phyloP scores from a whole-genome alignment of 768 basidiomycete species.

The Cystofilobasidium ferigula region DNA sequence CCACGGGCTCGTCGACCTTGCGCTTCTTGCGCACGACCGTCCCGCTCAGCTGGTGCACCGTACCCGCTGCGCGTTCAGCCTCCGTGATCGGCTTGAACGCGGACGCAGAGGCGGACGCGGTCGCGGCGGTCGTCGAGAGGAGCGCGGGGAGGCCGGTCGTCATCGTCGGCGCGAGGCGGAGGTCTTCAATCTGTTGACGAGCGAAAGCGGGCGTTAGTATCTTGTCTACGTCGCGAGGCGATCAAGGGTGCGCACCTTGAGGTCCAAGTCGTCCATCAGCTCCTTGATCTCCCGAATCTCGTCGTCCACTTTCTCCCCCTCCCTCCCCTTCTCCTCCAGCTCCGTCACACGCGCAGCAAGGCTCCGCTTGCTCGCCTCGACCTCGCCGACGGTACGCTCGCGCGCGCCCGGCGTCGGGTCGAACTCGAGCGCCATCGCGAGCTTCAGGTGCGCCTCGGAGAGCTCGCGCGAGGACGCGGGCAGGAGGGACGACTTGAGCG shows the following conservation, averaged over 20 bases:
- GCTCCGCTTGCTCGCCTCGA: slow-evolving; percentile 65
- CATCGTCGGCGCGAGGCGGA: slow-evolving; percentile 60
- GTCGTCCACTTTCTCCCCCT: slow-evolving; percentile 58
- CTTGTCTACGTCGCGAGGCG: background rate
- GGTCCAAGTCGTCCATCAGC: slow-evolving; percentile 65
- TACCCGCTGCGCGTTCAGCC: background rate
- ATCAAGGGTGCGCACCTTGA: slow-evolving; percentile 51
- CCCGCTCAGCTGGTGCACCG: slow-evolving; percentile 3
- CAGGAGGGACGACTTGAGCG: slow-evolving; percentile 60
- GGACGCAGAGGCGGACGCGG: background rate
- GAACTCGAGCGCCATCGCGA: slow-evolving; percentile 85
- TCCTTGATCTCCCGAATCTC: slow-evolving; percentile 70
- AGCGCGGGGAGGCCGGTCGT: slow-evolving; percentile 32
- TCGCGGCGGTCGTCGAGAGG: background rate
- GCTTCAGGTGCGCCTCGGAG: slow-evolving; percentile 85
- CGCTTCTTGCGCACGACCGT: background rate
- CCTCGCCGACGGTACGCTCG: slow-evolving; percentile 68
- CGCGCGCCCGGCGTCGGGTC: slow-evolving; percentile 59
- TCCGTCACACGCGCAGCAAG: slow-evolving; percentile 41
- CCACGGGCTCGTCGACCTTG: slow-evolving; percentile 31
- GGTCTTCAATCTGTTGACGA: slow-evolving; percentile 63
- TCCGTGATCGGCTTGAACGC: slow-evolving; percentile 27
- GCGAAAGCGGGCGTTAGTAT: background rate
- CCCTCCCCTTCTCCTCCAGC: slow-evolving; percentile 50
- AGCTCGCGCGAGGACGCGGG: slow-evolving; percentile 84